These are phyloP conservation scores for Monilinia fructicola DNA, from an alignment of 2,329 filamentous ascomycete species.

Conservation along the genomic window DNA sequence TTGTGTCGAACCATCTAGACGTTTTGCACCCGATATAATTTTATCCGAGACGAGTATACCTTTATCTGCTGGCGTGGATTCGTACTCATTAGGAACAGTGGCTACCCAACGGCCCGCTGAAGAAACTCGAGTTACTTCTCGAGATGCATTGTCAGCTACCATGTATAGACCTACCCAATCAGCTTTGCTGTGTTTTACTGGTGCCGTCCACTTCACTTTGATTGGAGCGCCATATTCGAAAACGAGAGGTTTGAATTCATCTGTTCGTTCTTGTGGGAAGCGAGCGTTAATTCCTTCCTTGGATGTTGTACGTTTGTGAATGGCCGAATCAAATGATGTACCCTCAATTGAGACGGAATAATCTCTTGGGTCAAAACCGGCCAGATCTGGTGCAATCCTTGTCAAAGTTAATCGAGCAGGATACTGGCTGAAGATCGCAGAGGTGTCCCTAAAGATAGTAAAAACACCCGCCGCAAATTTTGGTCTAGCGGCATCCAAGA, in stretches of 20 bases:
- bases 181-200: constrained; percentile 79
- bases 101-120: constrained; percentile 89
- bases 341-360: constrained; percentile 78
- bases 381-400: constrained; percentile 73
- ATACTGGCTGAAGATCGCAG: constrained; percentile 83
- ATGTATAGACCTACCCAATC: constrained; percentile 98
- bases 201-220: constrained; percentile 86
- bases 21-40: constrained; percentile 48
- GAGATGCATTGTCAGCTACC: constrained; percentile 88
- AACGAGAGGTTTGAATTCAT: constrained; percentile 68
- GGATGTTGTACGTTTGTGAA: constrained; percentile 61
- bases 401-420: constrained; percentile 83
- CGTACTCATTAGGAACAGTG: constrained; percentile 73
- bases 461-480: constrained; percentile 85
- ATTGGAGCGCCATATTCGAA: constrained; percentile 91
- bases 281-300: constrained; percentile 72
- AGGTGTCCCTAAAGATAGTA: constrained; percentile 84
- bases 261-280: constrained; percentile 59
- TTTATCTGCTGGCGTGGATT: constrained; percentile 70
- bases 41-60: constrained; percentile 73
- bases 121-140: constrained; percentile 78
- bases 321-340: constrained; percentile 52
- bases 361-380: constrained; percentile 73
- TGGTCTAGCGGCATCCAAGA: constrained; percentile 80
- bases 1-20: constrained; percentile 50